Base-by-base conservation (phyloP, 1,139 yeast genomes). In the Diutina sp. region DNA sequence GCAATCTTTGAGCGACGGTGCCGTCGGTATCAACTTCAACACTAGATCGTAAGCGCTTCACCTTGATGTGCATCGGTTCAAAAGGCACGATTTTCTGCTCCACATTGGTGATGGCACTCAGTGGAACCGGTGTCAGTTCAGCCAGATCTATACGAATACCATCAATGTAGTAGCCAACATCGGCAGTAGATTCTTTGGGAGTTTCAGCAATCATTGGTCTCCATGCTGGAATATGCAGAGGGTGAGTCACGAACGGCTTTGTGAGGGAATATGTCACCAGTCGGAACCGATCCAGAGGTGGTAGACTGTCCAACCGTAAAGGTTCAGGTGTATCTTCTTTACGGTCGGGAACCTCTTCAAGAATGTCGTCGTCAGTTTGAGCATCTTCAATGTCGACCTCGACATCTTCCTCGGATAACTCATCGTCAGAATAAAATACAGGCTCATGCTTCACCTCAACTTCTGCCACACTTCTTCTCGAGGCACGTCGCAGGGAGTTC, bases 141-240 rank as follows among this genome's bases (percentile, higher is more conserved):
- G 53, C 53, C 53, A 50, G 53, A 18, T 50, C 44, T 7, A 50
- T 50, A 7, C 53, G 41, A 16, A 50, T 50, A n/a, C 53, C 53
- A 16, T 50, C 53, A 32, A 50, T 32, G 12, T 50, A 50, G 41
- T n/a, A 32, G 2, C 53, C 53, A 12, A 9, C 14, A 16, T 50
- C 53, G 7, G 18, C 41, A 6, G 21, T 30, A 28, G 28, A 8
- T 6, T 44, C 46, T n/a, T 3, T 18, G 0, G 63, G 77, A 75
- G 64, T 82, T 61, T 66, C 57, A 68, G 66, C 64, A 66, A 65
- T 62, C 67, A 79, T 65, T 69, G 77, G 71, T 68, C 84, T 63
- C 91, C 96, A 69, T 72, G 87, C 56, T 75, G 81, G 62, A 74
- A 79, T 67, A 70, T 90, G 96, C 4, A 82, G 77, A 1, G 97